These are phyloP conservation scores for Phaseolus lunatus DNA, from an alignment of 306 rosid genomes.

Conservation along the genomic window DNA sequence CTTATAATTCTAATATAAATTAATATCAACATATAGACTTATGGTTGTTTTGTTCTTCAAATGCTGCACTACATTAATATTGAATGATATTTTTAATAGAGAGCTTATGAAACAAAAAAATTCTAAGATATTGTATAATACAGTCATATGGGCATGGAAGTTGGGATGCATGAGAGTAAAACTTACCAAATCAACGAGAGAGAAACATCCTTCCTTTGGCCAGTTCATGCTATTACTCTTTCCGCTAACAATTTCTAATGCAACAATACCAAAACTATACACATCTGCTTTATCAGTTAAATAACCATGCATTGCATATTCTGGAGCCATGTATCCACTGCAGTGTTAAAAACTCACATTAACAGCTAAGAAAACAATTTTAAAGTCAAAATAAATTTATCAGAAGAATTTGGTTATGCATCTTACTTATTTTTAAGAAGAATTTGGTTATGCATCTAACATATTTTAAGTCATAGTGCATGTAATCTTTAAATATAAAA, in stretches of 20 bases:
- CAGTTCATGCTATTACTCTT: conserved; percentile 59
- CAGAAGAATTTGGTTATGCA: not conserved
- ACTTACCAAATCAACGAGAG: conserved; percentile 68
- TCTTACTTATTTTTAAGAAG: not conserved
- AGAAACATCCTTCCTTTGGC: conserved; percentile 55
- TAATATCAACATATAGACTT: not conserved
- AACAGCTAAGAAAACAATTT: not conserved
- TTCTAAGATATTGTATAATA: conserved; percentile 1
- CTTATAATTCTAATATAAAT: not conserved
- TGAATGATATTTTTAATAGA: not conserved
- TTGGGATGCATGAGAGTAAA: not conserved
- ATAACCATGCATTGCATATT: conserved; percentile 78
- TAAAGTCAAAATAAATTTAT: not conserved
- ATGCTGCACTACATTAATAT: conserved; percentile 2
- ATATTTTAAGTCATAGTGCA: not conserved
- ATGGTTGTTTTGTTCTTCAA: not conserved
- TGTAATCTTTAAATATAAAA: not conserved
- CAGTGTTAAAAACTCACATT: conserved; percentile 23
- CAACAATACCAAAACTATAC: conserved; percentile 80
- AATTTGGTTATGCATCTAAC: not conserved
- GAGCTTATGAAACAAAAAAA: not conserved
- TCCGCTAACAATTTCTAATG: conserved; percentile 74
- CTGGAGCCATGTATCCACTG: conserved; percentile 70
- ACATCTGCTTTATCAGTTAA: conserved; percentile 82
- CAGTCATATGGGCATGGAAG: not conserved